Evolutionary conservation across 495 filamentous ascomycete species (phyloP).

Genomic region (Aspergillus ostianus): DNA sequence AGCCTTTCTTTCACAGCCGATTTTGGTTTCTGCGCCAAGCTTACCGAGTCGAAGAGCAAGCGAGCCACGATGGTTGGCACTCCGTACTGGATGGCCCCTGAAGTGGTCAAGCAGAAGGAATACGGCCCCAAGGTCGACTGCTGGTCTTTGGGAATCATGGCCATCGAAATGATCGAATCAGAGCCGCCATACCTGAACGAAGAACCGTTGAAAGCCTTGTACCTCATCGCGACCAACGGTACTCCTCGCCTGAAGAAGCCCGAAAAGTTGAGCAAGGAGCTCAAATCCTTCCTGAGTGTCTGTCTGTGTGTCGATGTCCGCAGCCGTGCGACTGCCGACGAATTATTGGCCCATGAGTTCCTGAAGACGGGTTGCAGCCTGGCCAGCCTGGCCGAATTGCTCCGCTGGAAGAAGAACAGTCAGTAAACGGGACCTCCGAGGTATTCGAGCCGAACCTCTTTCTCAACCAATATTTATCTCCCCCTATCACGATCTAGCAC

Average conservation of each 20-base stretch:
- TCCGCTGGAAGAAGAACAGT: conserved; percentile 62
- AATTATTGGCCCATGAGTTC: conserved; percentile 83
- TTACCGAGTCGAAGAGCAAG: conserved; percentile 94
- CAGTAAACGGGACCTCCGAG: conserved; percentile 27
- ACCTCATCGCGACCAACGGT: conserved; percentile 96
- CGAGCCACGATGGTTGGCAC: conserved; percentile 99
- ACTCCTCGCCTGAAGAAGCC: conserved; percentile 96
- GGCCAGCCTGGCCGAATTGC: conserved; percentile 76
- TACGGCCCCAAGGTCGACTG: conserved; percentile 98
- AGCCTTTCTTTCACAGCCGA: conserved; percentile 58
- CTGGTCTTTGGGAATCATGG: conserved; percentile 99
- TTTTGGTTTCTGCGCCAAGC: conserved; percentile 98
- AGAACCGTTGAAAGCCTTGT: conserved; percentile 92
- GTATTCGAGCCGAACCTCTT: conserved; percentile 3
- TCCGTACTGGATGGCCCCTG: conserved; percentile 99
- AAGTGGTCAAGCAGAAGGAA: conserved; percentile 98
- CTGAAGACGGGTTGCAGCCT: conserved; percentile 66
- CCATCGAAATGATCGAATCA: conserved; percentile 99
- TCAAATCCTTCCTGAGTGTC: conserved; percentile 92
- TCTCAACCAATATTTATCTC: conserved; percentile 8
- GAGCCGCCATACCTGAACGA: conserved; percentile 98
- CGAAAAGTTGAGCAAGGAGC: conserved; percentile 92
- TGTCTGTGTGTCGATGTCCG: conserved; percentile 96
- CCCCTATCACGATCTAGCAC: conserved; percentile 23
- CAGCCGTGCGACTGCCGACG: conserved; percentile 84